phyloP scores from a whole-genome alignment of 202 grass and related monocot genomes.

The Saccharum hybrid region DNA sequence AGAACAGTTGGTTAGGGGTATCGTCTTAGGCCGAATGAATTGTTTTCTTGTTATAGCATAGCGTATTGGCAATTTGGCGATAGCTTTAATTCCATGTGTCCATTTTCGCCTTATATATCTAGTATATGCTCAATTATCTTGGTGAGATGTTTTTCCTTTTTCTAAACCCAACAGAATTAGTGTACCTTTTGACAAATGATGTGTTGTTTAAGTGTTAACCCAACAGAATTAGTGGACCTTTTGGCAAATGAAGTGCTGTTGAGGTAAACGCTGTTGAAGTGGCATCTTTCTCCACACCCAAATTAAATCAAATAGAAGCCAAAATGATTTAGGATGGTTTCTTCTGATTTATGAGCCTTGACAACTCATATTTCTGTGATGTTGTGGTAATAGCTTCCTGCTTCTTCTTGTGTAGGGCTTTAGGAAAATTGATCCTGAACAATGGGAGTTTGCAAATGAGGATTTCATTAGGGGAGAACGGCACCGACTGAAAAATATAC shows the following conservation, averaged over 20 bases:
- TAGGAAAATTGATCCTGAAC: slow-evolving; percentile 86
- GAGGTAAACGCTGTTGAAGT: slow-evolving; percentile 15
- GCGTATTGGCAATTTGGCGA: not conserved
- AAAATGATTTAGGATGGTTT: slow-evolving; percentile 25
- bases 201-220: not conserved
- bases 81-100: not conserved
- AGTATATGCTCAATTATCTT: slow-evolving; percentile 3
- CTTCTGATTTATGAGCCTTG: slow-evolving; percentile 7
- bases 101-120: not conserved
- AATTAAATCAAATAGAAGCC: not conserved
- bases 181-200: not conserved
- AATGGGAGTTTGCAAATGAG: slow-evolving; percentile 96
- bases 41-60: not conserved
- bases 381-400: slow-evolving; percentile 14
- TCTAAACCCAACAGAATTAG: slow-evolving; percentile 24
- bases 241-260: not conserved
- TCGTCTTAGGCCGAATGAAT: not conserved
- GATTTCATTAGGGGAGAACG: slow-evolving; percentile 71
- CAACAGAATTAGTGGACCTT: slow-evolving; percentile 3
- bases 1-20: not conserved
- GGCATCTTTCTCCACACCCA: not conserved
- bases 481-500: slow-evolving; percentile 77
- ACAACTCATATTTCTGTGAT: slow-evolving; percentile 11
- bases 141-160: not conserved
- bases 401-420: slow-evolving; percentile 67